Conservation (phyloP, 164 flowering plant species). For the Tetrastigma voinierianum region DNA sequence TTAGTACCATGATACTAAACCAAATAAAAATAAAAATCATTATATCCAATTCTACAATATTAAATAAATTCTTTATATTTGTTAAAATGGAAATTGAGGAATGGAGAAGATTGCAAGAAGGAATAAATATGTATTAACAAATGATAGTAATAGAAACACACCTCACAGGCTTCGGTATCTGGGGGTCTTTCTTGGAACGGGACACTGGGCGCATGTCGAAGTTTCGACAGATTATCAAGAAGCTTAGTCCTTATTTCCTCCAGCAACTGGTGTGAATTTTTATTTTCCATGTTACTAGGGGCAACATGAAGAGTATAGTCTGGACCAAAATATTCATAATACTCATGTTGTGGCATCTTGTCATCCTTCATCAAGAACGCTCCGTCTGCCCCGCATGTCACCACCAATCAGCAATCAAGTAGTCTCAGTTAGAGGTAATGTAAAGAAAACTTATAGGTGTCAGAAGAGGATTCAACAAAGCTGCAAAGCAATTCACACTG, state of each 20-base stretch:
- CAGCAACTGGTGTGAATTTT: slow-evolving; percentile 58
- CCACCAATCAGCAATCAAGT: no score
- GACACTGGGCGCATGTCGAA: slow-evolving; percentile 85
- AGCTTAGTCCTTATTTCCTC: slow-evolving; percentile 64
- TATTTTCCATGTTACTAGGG: slow-evolving; percentile 92
- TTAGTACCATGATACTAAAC: no score
- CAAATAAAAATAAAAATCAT: no score
- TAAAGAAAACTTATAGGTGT: no score
- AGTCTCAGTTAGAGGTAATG: no score
- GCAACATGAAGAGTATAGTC: slow-evolving; percentile 85
- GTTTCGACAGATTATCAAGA: slow-evolving; percentile 68
- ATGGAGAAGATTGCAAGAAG: background rate
- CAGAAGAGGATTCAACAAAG: no score
- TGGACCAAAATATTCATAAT: slow-evolving; percentile 86
- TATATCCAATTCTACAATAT: no score
- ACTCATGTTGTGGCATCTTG: slow-evolving; percentile 83
- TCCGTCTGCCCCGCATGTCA: slow-evolving; percentile 49
- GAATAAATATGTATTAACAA: background rate
- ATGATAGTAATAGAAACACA: slow-evolving; percentile 16
- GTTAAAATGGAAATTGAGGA: no score
- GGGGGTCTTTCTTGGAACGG: slow-evolving; percentile 81
- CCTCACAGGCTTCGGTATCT: slow-evolving; percentile 75
- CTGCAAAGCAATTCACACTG: no score
- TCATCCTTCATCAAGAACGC: slow-evolving; percentile 86
- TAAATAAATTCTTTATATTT: no score